Evolutionary conservation across 1,284 basidiomycete genomes (phyloP).

Genomic region (Anthracocystis walkeri): DNA sequence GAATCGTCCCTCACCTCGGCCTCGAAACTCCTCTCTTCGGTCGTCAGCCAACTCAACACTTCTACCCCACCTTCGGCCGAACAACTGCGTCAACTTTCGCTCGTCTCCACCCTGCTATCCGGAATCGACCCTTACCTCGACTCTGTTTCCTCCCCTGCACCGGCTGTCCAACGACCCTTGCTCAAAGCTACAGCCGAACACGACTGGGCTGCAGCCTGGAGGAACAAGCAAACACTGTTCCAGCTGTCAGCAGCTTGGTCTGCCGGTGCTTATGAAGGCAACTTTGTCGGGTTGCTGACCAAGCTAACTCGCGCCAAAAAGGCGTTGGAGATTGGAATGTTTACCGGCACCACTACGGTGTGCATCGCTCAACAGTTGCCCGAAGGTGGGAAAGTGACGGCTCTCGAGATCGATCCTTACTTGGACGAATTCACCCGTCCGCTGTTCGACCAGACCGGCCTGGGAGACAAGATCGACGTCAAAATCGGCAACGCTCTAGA

Average conservation of each 20-base stretch:
- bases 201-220: constrained; percentile 52
- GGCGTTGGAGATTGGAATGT: constrained; percentile 63
- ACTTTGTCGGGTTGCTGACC: constrained; percentile 54
- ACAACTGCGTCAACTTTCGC: constrained; percentile 34
- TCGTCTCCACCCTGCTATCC: constrained; percentile 41
- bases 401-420: constrained; percentile 68
- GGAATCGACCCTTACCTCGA: constrained; percentile 56
- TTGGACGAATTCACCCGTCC: constrained; percentile 62
- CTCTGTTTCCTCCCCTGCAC: constrained; percentile 33
- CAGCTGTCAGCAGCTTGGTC: constrained; percentile 44
- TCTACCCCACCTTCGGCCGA: constrained; percentile 2
- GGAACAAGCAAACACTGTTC: constrained; percentile 36
- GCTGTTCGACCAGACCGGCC: constrained; percentile 61
- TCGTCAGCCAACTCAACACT: constrained; percentile 26
- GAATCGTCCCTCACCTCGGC: constrained; percentile 50
- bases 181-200: constrained; percentile 52
- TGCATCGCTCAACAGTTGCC: constrained; percentile 53
- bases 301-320: constrained; percentile 41
- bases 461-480: constrained; percentile 62
- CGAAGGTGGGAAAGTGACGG: constrained; percentile 55
- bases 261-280: constrained; percentile 58
- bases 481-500: constrained; percentile 62
- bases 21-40: constrained; percentile 27
- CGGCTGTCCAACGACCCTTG: constrained; percentile 32
- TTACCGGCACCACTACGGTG: constrained; percentile 60